phyloP scores from a whole-genome alignment of 1,139 yeast species.

The Fermentozyma sake region DNA sequence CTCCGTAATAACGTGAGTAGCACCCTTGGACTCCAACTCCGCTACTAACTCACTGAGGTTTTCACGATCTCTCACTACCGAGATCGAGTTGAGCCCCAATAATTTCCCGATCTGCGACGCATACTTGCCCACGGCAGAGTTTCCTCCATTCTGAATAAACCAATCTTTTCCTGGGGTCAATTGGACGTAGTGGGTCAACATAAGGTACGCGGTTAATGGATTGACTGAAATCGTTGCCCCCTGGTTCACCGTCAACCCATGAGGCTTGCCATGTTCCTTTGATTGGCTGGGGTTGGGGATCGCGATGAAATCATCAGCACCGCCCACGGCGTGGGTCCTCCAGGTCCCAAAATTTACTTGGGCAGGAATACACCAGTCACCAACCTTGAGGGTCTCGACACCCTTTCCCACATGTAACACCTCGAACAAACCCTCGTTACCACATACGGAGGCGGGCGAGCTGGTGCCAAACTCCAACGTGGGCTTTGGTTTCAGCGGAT shows the following conservation, averaged over 20 bases:
- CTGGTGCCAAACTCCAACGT: conserved; percentile 44
- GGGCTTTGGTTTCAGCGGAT: conserved; percentile 75
- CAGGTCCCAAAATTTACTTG: conserved; percentile 87
- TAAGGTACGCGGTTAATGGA: conserved; percentile 87
- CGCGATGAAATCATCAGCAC: conserved; percentile 46
- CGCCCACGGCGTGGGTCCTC: conserved; percentile 76
- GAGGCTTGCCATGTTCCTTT: conserved; percentile 28
- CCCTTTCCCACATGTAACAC: conserved; percentile 67
- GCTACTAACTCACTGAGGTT: conserved; percentile 61
- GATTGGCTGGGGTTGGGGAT: conserved; percentile 44
- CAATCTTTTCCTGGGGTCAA: conserved; percentile 71
- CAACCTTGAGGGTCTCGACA: conserved; percentile 47
- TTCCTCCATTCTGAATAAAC: conserved; percentile 96
- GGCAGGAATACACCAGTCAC: conserved; percentile 94
- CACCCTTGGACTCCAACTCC: conserved; percentile 63
- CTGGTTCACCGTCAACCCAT: conserved; percentile 48
- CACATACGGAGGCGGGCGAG: conserved; percentile 73
- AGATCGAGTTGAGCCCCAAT: conserved; percentile 76
- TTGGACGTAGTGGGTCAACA: conserved; percentile 69
- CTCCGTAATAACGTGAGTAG: conserved; percentile 87
- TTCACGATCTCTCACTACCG: conserved; percentile 83
- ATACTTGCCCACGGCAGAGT: conserved; percentile 92
- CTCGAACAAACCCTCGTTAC: conserved; percentile 92
- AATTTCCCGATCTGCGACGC: conserved; percentile 83
- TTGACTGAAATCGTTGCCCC: conserved; percentile 91